Evolutionary conservation across 1,139 yeast genomes (phyloP), one percentile per base, ranked within the genome.

Genomic region (Geotrichum australiense): DNA sequence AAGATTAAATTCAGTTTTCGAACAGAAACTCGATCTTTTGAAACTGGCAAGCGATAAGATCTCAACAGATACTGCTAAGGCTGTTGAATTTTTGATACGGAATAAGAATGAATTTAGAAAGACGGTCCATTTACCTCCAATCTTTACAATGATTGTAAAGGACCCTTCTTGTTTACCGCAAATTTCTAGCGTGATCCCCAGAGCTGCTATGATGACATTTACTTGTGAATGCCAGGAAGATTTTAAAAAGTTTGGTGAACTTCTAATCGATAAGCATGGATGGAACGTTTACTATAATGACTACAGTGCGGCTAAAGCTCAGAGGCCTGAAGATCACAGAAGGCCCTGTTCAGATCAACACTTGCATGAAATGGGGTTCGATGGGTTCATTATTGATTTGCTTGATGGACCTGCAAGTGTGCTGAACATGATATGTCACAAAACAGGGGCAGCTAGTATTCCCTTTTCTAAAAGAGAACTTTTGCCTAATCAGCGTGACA

Each of bases 361-460:
- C 31, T 52, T 87, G 7, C 54, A 51, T 1, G 39, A 45, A n/a
- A 59, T 64, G 21, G 96, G 96, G 0, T 85, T 91, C 59, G 95
- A 84, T 47, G 93, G 95, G 0, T 84, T 74, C 53, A 54, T 87
- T 27, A 63, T 76, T 1, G 96, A 91, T 53, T 76, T 76, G 48
- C 56, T 91, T 1, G 63, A 65, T 1, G 98, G 96, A 0, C 95
- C 96, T 1, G 57, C 62, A 7, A 73, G 74, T n/a, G 94, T 91
- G 1, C 57, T 86, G 37, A 69, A 72, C 42, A 85, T 84, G 86
- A 68, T 91, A 37, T 78, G 82, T 51, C 79, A 74, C 47, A 70
- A 71, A 23, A 66, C 74, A 11, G 68, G 66, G 34, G 62, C 87
- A 20, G 76, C 83, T 49, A 62, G 65, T 37, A 74, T 84, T 27